Evolutionary conservation across 768 basidiomycete species (phyloP).

Genomic region (Collybiopsis confluens): DNA sequence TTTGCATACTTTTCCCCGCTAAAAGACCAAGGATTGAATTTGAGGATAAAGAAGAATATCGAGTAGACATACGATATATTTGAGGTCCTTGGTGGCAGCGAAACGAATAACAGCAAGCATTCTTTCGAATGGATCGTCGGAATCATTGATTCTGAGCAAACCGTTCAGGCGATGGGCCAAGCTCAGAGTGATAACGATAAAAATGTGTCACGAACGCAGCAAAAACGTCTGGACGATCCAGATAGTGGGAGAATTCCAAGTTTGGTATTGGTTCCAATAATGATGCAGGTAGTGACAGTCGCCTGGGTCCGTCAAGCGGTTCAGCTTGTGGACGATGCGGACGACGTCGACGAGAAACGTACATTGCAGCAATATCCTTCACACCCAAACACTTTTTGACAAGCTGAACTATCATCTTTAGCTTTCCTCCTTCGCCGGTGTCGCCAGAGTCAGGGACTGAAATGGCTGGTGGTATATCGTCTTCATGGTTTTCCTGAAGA

Average conservation of each 20-base stretch:
- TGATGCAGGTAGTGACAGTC: conserved; percentile 88
- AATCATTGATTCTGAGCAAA: conserved; percentile 78
- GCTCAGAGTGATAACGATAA: background rate
- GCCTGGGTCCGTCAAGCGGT: conserved; percentile 41
- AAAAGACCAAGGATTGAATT: conserved; percentile 3
- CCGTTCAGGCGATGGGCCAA: background rate
- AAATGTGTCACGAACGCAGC: conserved; percentile 61
- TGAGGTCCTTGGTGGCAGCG: conserved; percentile 89
- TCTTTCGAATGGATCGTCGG: conserved; percentile 86
- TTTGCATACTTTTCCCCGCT: conserved; percentile 93
- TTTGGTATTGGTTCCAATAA: conserved; percentile 93
- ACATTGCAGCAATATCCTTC: conserved; percentile 95
- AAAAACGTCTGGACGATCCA: conserved; percentile 88
- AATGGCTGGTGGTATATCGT: conserved; percentile 51
- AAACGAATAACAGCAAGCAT: conserved; percentile 92
- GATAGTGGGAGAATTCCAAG: conserved; percentile 93
- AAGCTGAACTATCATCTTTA: conserved; percentile 90
- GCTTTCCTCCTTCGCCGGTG: conserved; percentile 81
- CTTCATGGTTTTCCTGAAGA: conserved; percentile 31
- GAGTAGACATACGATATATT: conserved; percentile 73
- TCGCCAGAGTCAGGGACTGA: conserved; percentile 70
- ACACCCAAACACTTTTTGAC: conserved; percentile 90
- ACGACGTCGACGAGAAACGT: too few species aligned
- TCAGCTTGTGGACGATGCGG: too few species aligned
- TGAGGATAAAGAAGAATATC: background rate